phyloP scores from a whole-genome alignment of 495 filamentous ascomycete species.

The Glutinoglossum americanum region DNA sequence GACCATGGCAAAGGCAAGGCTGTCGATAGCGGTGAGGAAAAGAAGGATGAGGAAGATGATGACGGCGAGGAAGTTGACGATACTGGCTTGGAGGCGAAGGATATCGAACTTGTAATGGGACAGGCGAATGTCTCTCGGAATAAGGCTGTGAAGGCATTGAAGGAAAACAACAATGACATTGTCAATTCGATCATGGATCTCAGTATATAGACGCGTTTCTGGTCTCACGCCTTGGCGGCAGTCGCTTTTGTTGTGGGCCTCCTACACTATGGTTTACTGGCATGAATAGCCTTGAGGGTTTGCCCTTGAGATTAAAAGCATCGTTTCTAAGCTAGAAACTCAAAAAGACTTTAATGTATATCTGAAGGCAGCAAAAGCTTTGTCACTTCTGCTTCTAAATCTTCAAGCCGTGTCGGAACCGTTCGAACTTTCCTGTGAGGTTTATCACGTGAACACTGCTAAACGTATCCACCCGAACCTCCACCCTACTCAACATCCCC shows the following conservation, averaged over 20 bases:
- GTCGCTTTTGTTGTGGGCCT: neutral
- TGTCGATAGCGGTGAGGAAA: constrained; percentile 40
- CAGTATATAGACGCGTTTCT: constrained; percentile 46
- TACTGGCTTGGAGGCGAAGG: constrained; percentile 83
- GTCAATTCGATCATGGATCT: constrained; percentile 99
- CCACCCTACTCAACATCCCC: constrained; percentile 8
- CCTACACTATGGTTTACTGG: neutral
- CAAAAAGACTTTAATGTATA: neutral
- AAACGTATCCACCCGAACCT: neutral
- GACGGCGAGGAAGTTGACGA: constrained; percentile 93
- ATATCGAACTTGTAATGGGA: constrained; percentile 97
- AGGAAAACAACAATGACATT: constrained; percentile 99
- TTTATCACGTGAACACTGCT: neutral
- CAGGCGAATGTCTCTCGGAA: constrained; percentile 89
- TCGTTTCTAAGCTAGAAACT: neutral
- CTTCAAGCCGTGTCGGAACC: neutral
- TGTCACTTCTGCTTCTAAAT: neutral
- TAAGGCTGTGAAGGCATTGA: constrained; percentile 95
- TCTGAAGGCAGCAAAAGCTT: neutral
- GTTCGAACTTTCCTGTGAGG: no score
- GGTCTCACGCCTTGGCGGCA: neutral
- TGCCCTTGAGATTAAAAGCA: neutral
- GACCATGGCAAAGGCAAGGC: constrained; percentile 57
- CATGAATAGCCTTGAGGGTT: neutral
- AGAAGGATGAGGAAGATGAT: constrained; percentile 81